Base-by-base conservation (phyloP, 352 stramenopile species). In the Phytophthora podocarpi region DNA sequence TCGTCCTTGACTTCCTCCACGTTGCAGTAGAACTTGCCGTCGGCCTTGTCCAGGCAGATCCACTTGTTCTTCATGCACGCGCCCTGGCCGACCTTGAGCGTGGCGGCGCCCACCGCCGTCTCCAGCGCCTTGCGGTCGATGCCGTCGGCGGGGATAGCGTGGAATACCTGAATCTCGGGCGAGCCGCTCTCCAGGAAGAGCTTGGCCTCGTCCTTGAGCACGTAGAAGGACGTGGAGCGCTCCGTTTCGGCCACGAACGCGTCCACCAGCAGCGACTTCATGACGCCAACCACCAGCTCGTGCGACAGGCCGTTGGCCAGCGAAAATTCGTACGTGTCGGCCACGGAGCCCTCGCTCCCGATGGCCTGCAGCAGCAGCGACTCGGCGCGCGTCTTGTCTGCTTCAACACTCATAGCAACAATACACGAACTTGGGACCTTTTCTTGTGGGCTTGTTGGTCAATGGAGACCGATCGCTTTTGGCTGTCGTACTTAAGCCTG, bases 41-140 rank as follows among this genome's bases (percentile, higher is more conserved):
- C 78, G 23, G 82, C 80, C 63, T 96, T 96, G 75, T 98, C 91
- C 55, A 98, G 91, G 48, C 93, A 90, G 51, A 98, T 90, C 97
- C 97, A 99, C 67, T 97, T 98, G 79, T 98, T 98, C 80, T 99
- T 98, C 93, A 99, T 98, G 73, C 90, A 98, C 63, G 93, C 96
- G 53, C 93, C 94, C 67, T 98, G 93, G 10, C 96, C 97, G 69
- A 99, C 93, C 70, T 99, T 99, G 62, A 95, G 85, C 11, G 88
- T 82, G 20, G 92, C 74, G 18, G 92, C 87, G 23, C 89, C 85
- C 4, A 99, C 85, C 2, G 72, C 72, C 16, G 71, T 56, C 63
- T 98, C 83, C 23, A 99, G 71, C 23, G 85, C 79, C 36, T 79
- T 74, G 51, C 96, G 84, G 18, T 87, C 74, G n/a, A 87, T 65